Evolutionary conservation across 495 filamentous ascomycete species (phyloP).

Genomic region (Darksidea phi): DNA sequence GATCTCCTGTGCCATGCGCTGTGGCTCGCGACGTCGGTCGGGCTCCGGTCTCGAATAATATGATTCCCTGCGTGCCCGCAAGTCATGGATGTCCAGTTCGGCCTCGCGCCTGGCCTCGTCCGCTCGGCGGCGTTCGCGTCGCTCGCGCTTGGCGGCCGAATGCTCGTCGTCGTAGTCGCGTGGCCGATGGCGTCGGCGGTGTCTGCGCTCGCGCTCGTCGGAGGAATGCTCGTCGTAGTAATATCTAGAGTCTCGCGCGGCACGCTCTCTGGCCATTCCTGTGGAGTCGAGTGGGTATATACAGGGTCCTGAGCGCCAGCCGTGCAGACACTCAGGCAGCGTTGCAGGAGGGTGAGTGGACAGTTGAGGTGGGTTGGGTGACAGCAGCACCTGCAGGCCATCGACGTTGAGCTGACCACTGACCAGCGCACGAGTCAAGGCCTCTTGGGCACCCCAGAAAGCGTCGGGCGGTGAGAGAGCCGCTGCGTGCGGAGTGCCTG

Average conservation of each 20-base stretch:
- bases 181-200: constrained; percentile 22
- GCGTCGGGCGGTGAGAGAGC: constrained; percentile 11
- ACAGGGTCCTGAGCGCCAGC: constrained; percentile 21
- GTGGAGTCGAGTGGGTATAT: constrained; percentile 6
- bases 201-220: constrained; percentile 20
- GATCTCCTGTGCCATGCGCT: constrained; percentile 35
- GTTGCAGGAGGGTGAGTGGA: constrained; percentile 24
- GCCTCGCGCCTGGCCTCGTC: constrained; percentile 20
- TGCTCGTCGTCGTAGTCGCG: constrained; percentile 27
- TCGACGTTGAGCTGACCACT: constrained; percentile 5
- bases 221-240: constrained; percentile 25
- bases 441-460: background rate
- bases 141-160: constrained; percentile 15
- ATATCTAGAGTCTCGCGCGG: constrained; percentile 18
- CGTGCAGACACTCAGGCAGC: constrained; percentile 27
- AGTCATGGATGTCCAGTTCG: constrained; percentile 29
- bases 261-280: constrained; percentile 27
- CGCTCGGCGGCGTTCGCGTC: constrained; percentile 18
- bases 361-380: constrained; percentile 1
- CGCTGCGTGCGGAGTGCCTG: constrained; percentile 12
- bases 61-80: constrained; percentile 16
- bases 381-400: constrained; percentile 21
- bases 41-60: constrained; percentile 22
- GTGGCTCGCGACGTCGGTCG: constrained; percentile 15
- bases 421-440: constrained; percentile 27